Base-by-base conservation (phyloP, 306 rosid genomes). In the Echinosophora koreensis region DNA sequence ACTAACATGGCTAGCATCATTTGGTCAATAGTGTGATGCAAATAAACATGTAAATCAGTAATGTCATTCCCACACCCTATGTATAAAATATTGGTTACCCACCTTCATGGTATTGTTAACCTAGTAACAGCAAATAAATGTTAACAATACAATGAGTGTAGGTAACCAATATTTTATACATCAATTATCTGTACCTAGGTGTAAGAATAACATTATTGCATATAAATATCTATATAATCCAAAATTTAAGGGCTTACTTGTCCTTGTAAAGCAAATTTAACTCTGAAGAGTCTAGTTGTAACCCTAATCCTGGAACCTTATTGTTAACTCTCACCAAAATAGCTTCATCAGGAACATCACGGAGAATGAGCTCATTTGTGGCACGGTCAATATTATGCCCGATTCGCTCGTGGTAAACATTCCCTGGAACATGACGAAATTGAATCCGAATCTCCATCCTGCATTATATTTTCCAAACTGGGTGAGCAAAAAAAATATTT, bases 401-500 rank as follows among this genome's bases (percentile, higher is more conserved):
- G 12, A 92, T 73, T 57, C 84, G 62, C 38, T 83, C 94, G 6
- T 71, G 89, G 66, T 94, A 91, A 34, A 94, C 52, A 78, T 90
- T 89, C 81, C 96, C 98, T 0, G 98, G 98, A 71, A 92, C 96
- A 37, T 51, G 86, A 64, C 75, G 89, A 82, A 94, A 94, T 81
- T 87, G 96, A 73, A 94, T 92, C 42, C 98, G 86, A 73, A 94
- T 94, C 90, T 94, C 98, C 88, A 92, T 91, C 69, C 98, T 94
- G 94, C 94, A 84, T 73, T 56, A 57, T 27, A 68, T 61, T 57
- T 68, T 47, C 14, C 51, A 69, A 71, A 10, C 67, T 65, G 34
- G 10, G 50, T 79, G 55, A 82, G 65, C 18, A 62, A 44, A 70
- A 35, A 16, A 49, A 8, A 47, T 58, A 7, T 63, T 78, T 57